Evolutionary conservation across 1,284 basidiomycete species (phyloP).

Genomic region (Paramarasmius palmivorus): DNA sequence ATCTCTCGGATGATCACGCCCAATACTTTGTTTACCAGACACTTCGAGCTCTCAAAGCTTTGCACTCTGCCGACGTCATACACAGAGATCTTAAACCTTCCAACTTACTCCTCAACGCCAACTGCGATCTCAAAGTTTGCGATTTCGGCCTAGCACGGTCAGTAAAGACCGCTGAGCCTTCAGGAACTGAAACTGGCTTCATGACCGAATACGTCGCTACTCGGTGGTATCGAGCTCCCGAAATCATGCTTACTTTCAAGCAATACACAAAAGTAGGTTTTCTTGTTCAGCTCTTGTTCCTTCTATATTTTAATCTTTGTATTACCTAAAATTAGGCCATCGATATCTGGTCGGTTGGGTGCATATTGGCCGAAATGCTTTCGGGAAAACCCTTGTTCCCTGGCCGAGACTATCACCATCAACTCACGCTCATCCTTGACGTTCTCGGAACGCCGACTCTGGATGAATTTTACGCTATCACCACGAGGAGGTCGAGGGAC

Average conservation of each 20-base stretch:
- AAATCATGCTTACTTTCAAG: slow-evolving; percentile 97
- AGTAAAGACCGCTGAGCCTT: slow-evolving; percentile 83
- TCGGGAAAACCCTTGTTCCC: slow-evolving; percentile 94
- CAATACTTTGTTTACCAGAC: slow-evolving; percentile 93
- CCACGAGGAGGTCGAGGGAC: slow-evolving; percentile 81
- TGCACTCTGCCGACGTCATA: slow-evolving; percentile 93
- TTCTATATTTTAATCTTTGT: background rate
- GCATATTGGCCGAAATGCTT: slow-evolving; percentile 97
- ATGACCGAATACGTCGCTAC: slow-evolving; percentile 98
- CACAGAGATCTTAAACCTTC: slow-evolving; percentile 96
- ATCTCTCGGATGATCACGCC: slow-evolving; percentile 86
- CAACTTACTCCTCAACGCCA: slow-evolving; percentile 93
- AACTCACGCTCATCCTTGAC: slow-evolving; percentile 88
- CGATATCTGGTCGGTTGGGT: slow-evolving; percentile 95
- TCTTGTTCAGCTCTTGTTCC: slow-evolving; percentile 1
- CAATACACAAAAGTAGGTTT: slow-evolving; percentile 84
- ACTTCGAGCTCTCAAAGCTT: slow-evolving; percentile 89
- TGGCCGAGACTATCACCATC: slow-evolving; percentile 95
- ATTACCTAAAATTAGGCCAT: slow-evolving; percentile 44
- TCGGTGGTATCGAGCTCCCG: slow-evolving; percentile 91
- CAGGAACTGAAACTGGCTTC: slow-evolving; percentile 84
- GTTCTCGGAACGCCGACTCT: slow-evolving; percentile 91
- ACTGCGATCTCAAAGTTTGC: slow-evolving; percentile 95
- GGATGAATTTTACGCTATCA: slow-evolving; percentile 91
- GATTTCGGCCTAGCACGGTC: slow-evolving; percentile 92